Conservation (phyloP, 768 basidiomycete genomes). For the Filobasidium wieringae region DNA sequence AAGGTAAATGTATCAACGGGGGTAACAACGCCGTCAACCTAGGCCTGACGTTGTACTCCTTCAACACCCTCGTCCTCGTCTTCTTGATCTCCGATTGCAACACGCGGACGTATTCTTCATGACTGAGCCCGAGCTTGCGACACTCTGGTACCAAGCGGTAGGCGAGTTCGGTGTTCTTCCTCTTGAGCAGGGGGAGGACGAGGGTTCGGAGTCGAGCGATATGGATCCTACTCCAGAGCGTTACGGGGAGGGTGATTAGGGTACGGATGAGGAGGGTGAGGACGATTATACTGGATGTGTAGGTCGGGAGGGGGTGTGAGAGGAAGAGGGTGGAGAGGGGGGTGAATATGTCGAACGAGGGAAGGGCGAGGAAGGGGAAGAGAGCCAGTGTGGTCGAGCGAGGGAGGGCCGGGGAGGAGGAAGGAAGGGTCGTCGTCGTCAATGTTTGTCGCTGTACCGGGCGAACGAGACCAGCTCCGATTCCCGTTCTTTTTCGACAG, state of each 20-base stretch:
- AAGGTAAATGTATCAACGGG: conserved; percentile 36
- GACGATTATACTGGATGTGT: conserved; percentile 30
- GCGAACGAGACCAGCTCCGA: too few relatives aligned
- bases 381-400: background rate
- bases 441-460: too few relatives aligned
- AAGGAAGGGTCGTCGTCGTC: too few relatives aligned
- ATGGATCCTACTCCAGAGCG: conserved; percentile 36
- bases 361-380: background rate
- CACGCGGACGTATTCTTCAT: conserved; percentile 34
- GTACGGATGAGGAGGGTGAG: conserved; percentile 33
- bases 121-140: conserved; percentile 27
- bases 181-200: conserved; percentile 32
- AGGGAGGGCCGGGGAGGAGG: background rate
- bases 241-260: conserved; percentile 34
- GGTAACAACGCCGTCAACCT: conserved; percentile 30
- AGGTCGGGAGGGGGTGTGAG: conserved; percentile 7
- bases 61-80: conserved; percentile 21
- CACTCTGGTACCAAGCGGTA: conserved; percentile 26
- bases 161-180: conserved; percentile 25
- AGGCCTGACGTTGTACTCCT: conserved; percentile 9
- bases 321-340: conserved; percentile 12
- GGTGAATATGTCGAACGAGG: conserved; percentile 4
- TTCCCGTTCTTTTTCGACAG: too few relatives aligned
- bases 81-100: conserved; percentile 12
- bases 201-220: conserved; percentile 22